Evolutionary conservation across 169 alveolate species (phyloP), one percentile per base, ranked within the genome.

Genomic region (Plasmodium adleri): DNA sequence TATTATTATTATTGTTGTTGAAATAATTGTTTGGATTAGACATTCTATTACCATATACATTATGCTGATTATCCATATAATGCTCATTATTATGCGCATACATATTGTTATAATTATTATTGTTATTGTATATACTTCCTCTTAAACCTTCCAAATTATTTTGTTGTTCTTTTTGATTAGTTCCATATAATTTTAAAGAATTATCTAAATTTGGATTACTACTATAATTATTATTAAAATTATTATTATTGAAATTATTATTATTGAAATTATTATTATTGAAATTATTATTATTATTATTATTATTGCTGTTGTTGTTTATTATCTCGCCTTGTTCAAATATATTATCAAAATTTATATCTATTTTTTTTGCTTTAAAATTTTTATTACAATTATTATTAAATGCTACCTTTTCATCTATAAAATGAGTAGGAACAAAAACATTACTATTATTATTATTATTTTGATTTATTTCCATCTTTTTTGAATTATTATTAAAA

Each of bases 311-410:
- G 39, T 72, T 54, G 15, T 67, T 67, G 7, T 47, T 62, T 26
- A 67, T 67, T 62, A 15, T 72, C 12, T 62, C 70, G 32, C 58
- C 66, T 49, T 80, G 85, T 56, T 67, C 67, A 47, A 80, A 56
- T 22, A 76, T 76, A 26, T 80, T 80, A 49, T 80, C 90, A 68
- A 80, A 80, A 71, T 80, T 70, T 9, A 80, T 80, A 63, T 80
- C 90, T 22, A 80, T 80, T 80, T 80, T 80, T 80, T 80, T 80
- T 7, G 90, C 90, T 62, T 80, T 80, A 71, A 80, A 80, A 68
- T 80, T 80, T 80, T 80, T 80, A 62, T 80, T 80, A 49, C 67
- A 52, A 26, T 28, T 67, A 15, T 32, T 32, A 24, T 80, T 80
- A 62, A 63, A 80, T 9, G 70, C 47, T 63, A 67, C 58, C 58